Evolutionary conservation across 768 basidiomycete genomes (phyloP).

Genomic region (Xerocomus spinulosus): DNA sequence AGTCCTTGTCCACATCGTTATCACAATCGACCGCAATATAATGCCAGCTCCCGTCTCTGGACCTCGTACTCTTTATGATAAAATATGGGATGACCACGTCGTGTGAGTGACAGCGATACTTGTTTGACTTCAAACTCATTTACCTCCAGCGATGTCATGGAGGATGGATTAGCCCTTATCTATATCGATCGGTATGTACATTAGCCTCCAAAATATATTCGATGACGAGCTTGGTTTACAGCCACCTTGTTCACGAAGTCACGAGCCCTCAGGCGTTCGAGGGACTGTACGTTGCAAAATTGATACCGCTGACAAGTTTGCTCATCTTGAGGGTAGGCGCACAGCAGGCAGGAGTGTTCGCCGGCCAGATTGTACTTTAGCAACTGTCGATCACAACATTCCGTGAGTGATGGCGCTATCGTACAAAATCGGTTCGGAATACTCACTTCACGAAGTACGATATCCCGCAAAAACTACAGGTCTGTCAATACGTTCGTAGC

Average conservation of each 20-base stretch:
- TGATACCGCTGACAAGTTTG: slow-evolving; percentile 1
- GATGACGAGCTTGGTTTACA: slow-evolving; percentile 10
- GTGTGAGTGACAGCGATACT: slow-evolving; percentile 53
- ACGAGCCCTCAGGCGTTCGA: slow-evolving; percentile 94
- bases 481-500: slow-evolving; percentile 68
- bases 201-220: neutral
- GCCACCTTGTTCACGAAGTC: slow-evolving; percentile 80
- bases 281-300: slow-evolving; percentile 54
- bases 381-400: slow-evolving; percentile 85
- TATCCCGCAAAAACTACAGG: slow-evolving; percentile 70
- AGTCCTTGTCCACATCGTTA: slow-evolving; percentile 4
- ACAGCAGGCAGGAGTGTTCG: slow-evolving; percentile 74
- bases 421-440: neutral
- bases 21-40: neutral
- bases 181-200: slow-evolving; percentile 70
- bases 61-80: slow-evolving; percentile 93
- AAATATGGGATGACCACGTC: slow-evolving; percentile 97
- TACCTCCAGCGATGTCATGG: slow-evolving; percentile 54
- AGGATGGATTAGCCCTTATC: slow-evolving; percentile 74
- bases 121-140: slow-evolving; percentile 7
- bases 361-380: slow-evolving; percentile 83
- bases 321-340: slow-evolving; percentile 40
- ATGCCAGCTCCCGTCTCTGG: slow-evolving; percentile 55
- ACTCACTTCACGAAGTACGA: slow-evolving; percentile 44
- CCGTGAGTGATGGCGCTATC: slow-evolving; percentile 49